Conservation (phyloP, 2,329 filamentous ascomycete genomes). For the Colletotrichum sp. region DNA sequence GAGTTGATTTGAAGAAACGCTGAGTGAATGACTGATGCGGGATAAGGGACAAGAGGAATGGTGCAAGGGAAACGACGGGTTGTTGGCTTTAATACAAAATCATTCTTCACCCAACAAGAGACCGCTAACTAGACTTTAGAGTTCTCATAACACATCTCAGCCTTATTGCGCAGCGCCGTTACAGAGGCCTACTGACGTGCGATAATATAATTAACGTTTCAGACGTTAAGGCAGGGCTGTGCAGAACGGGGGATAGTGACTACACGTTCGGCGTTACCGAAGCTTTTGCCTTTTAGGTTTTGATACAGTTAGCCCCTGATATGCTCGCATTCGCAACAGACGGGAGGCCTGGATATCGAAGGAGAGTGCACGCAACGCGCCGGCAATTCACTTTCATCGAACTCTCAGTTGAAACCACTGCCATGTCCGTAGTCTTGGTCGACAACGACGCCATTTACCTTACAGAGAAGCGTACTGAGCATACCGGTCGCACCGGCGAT, state of each 20-base stretch:
- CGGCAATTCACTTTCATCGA: too few relatives aligned
- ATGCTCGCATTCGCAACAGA: neutral
- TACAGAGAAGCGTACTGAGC: neutral
- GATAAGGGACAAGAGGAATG: neutral
- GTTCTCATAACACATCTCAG: neutral
- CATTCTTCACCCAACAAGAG: neutral
- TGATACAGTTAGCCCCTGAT: neutral
- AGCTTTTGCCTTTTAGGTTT: neutral
- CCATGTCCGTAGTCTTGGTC: neutral
- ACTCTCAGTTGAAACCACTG: neutral
- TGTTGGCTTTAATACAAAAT: neutral
- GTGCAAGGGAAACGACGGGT: accelerated
- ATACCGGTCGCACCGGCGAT: neutral
- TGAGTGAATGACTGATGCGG: neutral
- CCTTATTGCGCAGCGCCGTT: neutral
- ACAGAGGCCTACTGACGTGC: neutral
- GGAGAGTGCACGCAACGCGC: neutral
- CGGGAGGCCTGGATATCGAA: neutral
- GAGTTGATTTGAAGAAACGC: neutral
- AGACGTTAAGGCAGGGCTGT: neutral
- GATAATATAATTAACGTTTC: neutral
- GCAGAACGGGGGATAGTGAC: neutral
- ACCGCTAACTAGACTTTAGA: neutral
- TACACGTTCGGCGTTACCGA: neutral
- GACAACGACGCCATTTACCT: neutral